phyloP scores from a whole-genome alignment of 768 basidiomycete genomes.

The Lactarius psammicola region DNA sequence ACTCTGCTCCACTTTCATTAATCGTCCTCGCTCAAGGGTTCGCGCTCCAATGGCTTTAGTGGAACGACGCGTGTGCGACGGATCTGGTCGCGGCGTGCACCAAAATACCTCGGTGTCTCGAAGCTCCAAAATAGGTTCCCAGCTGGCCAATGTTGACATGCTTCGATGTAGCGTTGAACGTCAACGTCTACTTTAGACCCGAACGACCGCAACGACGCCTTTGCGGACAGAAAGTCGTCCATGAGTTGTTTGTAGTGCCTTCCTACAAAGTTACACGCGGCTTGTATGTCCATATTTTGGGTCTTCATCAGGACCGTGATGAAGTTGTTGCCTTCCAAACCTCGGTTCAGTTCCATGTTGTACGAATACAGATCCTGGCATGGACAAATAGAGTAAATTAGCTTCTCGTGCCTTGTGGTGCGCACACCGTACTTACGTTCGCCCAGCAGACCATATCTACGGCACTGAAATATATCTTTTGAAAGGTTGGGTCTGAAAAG shows the following conservation, averaged over 20 bases:
- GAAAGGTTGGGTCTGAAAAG: conserved; percentile 54
- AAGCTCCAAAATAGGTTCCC: conserved; percentile 71
- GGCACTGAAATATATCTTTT: conserved; percentile 54
- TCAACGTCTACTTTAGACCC: conserved; percentile 48
- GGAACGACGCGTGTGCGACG: conserved; percentile 31
- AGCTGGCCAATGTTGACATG: conserved; percentile 57
- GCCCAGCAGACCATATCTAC: conserved; percentile 69
- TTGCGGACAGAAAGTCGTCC: conserved; percentile 47
- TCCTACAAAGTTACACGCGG: conserved; percentile 58
- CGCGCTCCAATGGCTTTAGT: conserved; percentile 27
- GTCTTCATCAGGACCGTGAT: conserved; percentile 66
- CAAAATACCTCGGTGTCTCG: conserved; percentile 68
- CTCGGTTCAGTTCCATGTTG: conserved; percentile 68
- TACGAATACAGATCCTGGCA: conserved; percentile 67
- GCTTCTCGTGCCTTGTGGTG: background rate
- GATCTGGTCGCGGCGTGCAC: conserved; percentile 51
- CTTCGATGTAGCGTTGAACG: conserved; percentile 52
- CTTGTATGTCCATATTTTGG: conserved; percentile 52
- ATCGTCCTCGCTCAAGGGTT: conserved; percentile 26
- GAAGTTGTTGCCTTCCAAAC: conserved; percentile 63
- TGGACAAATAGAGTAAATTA: conserved; percentile 5
- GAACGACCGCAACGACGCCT: conserved; percentile 49
- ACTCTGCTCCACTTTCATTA: conserved; percentile 6
- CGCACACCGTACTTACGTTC: conserved; percentile 47
- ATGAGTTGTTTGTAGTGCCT: conserved; percentile 50